Base-by-base conservation (phyloP, 2,329 filamentous ascomycete species). In the Paecilomyces formosus region DNA sequence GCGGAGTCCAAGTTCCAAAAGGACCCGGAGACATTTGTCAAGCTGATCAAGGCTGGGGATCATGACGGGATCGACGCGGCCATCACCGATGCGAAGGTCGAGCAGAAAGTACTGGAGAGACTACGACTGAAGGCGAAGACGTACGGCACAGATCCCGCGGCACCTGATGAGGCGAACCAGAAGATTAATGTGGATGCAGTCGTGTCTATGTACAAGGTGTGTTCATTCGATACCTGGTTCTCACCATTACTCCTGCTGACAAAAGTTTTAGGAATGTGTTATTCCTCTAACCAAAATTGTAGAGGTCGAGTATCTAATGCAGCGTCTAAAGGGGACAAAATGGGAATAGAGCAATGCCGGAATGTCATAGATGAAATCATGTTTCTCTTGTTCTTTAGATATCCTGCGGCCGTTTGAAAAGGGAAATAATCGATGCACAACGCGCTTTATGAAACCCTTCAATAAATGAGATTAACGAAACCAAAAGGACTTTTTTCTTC, bases 211-310 rank as follows among this genome's bases (percentile, higher is more conserved):
- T 96, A 96, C 78, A 85, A 80, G 72, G 79, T 81, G 60, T 49
- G 54, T 30, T 45, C 12, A 24, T 8, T 31, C 11, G 57, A 31
- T 31, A 51, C 15, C 4, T 55, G 26, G 18, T 3, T 8, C 18
- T n/a, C 13, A n/a, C 39, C 15, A n/a, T n/a, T 21, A 9, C 8
- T 12, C 13, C 35, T 35, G 52, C 58, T 58, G 39, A 62, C 45
- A 45, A n/a, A 15, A 18, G 3, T 4, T 26, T 50, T 55, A 75
- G 75, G 86, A 82, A 85, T 96, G 73, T 76, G 92, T 99, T 61
- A 99, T 99, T 66, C 94, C 94, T 0, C 76, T 97, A 73, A 99
- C 94, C n/a, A 99, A 99, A 76, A 88, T 92, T 63, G 93, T 99
- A 49, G 94, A 99, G 80, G 92, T 99, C 9, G 94, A 99, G 68